Evolutionary conservation across 1,139 yeast genomes (phyloP).

Genomic region (Saccharomyces hybrid): DNA sequence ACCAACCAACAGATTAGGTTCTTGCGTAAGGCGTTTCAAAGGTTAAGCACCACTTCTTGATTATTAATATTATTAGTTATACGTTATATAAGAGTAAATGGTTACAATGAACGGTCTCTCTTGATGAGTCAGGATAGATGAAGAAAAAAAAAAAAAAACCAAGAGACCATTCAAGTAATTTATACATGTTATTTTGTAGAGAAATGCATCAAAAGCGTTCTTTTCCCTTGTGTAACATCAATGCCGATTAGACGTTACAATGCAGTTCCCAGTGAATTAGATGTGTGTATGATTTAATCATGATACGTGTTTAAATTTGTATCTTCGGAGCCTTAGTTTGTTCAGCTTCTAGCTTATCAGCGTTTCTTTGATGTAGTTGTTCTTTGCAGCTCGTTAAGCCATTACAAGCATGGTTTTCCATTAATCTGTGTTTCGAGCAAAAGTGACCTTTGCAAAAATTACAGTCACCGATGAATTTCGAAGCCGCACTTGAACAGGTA

Average conservation of each 20-base stretch:
- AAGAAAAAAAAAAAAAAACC: not conserved
- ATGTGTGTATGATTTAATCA: not conserved
- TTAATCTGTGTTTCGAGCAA: slow-evolving; percentile 79
- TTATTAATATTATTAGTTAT: not conserved
- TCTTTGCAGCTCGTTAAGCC: slow-evolving; percentile 79
- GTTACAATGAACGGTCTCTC: not conserved
- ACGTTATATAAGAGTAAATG: not conserved
- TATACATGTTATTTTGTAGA: not conserved
- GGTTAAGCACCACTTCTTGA: not conserved
- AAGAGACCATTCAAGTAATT: not conserved
- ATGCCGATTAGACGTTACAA: not conserved
- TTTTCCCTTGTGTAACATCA: not conserved
- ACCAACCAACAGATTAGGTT: not conserved
- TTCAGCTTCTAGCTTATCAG: slow-evolving; percentile 40
- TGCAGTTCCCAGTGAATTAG: slow-evolving; percentile 1
- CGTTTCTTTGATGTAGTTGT: slow-evolving; percentile 58
- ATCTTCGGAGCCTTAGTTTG: slow-evolving; percentile 42
- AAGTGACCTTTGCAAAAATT: slow-evolving; percentile 78
- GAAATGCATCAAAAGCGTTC: not conserved
- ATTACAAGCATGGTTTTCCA: slow-evolving; percentile 77
- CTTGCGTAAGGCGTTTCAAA: not conserved
- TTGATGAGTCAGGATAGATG: not conserved
- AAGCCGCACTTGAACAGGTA: slow-evolving; percentile 57
- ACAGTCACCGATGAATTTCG: slow-evolving; percentile 85
- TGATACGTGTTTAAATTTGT: slow-evolving; percentile 18